Evolutionary conservation across 805 yeast species (phyloP), one percentile per base, ranked within the genome.

Genomic region (Saccharomyces cerevisiae): DNA sequence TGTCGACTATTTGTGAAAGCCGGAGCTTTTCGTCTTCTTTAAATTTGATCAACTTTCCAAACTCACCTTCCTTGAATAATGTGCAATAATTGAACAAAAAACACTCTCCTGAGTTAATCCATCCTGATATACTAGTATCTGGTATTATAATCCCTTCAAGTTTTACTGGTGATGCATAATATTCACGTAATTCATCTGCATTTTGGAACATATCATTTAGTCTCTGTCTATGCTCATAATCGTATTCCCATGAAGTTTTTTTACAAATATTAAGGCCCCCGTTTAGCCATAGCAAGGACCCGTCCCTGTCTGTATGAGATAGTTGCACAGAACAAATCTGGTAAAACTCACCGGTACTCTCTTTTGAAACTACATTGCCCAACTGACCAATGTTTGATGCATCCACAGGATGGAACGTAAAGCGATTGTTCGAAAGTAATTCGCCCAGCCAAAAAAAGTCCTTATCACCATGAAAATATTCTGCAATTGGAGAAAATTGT

Each of bases 361-460:
- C 60, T 8, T 54, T 55, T 14, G 46, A 53, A 4, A 27, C 55
- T n/a, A 24, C 31, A 28, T 28, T 52, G 3, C 55, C 58, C 17
- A 57, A 41, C 27, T 51, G 48, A 4, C 71, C 69, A 0, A 65
- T 53, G 10, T 64, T 66, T 21, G 63, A 59, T 1, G 68, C 68
- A 13, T 61, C 57, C 14, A 59, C 53, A 24, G 60, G 56, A 51
- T 65, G 57, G 51, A 64, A 66, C 9, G 56, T 53, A 53, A 55
- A 68, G 3, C 50, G 51, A 50, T 64, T 56, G 53, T 65, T 60
- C 17, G 61, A 55, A 0, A 62, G 30, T 5, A 57, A 53, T 29
- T 62, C 72, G 9, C 73, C 73, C 3, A 72, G 47, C 71, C 70
- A 72, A 43, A 69, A 59, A 30, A 66, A 57, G 50, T 72, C 74